phyloP scores from a whole-genome alignment of 2,329 filamentous ascomycete genomes.

The Triangularia setosa region DNA sequence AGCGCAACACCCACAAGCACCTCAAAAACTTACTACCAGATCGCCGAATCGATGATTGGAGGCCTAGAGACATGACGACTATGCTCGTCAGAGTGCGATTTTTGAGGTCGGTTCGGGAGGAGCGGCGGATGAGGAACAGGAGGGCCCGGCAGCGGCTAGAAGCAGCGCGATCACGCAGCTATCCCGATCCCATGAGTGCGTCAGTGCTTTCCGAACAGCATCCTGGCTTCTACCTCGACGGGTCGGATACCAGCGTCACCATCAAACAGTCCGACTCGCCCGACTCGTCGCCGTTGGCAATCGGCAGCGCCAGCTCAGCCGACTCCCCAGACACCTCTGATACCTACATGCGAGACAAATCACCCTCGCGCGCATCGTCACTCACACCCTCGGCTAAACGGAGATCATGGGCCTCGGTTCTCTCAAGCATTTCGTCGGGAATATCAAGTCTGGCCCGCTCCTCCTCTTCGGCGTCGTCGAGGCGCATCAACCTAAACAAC shows the following conservation, averaged over 20 bases:
- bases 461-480: conserved; percentile 26
- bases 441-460: conserved; percentile 27
- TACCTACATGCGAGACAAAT: conserved; percentile 20
- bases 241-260: conserved; percentile 10
- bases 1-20: conserved; percentile 29
- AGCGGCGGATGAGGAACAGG: conserved; percentile 23
- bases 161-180: conserved; percentile 4
- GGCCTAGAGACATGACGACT: conserved; percentile 24
- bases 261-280: conserved; percentile 21
- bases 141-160: conserved; percentile 17
- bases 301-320: conserved; percentile 14
- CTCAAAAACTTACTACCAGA: conserved; percentile 27
- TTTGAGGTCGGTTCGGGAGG: conserved; percentile 24
- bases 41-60: conserved; percentile 28
- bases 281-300: conserved; percentile 14
- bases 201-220: not conserved
- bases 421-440: conserved; percentile 28
- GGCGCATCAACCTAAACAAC: conserved; percentile 20
- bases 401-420: conserved; percentile 27
- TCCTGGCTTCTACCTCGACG: conserved; percentile 1
- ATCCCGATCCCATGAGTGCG: not conserved
- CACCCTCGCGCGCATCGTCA: conserved; percentile 23
- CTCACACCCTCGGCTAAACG: conserved; percentile 24
- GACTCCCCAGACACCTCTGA: conserved; percentile 14
- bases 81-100: conserved; percentile 27